phyloP scores from a whole-genome alignment of 2,329 filamentous ascomycete genomes.

The Colletotrichum filicis region DNA sequence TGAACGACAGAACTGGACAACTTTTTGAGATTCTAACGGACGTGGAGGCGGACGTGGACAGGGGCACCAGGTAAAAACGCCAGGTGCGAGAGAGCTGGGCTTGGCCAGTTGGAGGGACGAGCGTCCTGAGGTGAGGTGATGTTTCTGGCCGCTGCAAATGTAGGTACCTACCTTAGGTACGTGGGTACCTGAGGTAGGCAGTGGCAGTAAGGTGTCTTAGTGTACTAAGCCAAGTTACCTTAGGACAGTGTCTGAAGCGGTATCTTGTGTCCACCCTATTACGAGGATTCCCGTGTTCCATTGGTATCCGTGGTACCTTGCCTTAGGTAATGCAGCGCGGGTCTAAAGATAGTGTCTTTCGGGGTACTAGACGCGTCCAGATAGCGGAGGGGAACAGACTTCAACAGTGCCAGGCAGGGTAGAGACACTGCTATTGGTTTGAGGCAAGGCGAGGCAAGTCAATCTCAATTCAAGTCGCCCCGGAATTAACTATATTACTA shows the following conservation, averaged over 20 bases:
- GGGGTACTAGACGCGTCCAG: no score
- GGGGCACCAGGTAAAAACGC: constrained; percentile 30
- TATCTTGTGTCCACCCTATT: not conserved
- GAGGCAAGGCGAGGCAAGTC: no score
- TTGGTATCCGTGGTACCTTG: not conserved
- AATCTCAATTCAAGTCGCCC: no score
- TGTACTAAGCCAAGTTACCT: not conserved
- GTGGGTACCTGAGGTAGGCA: no score
- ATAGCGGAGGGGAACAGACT: no score
- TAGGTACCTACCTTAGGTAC: no score
- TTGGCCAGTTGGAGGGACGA: not conserved
- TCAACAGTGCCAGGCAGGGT: no score
- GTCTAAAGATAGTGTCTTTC: no score
- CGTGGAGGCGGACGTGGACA: constrained; percentile 5
- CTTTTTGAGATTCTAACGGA: constrained; percentile 33
- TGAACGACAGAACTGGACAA: constrained; percentile 29
- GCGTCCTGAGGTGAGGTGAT: constrained; percentile 7
- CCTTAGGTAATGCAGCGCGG: not conserved
- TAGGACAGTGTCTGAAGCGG: not conserved
- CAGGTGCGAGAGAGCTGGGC: constrained; percentile 18
- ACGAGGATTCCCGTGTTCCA: no score
- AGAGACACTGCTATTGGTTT: no score
- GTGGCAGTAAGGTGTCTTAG: no score
- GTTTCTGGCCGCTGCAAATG: not conserved
- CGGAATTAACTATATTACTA: no score